These are phyloP conservation scores for Paspalum notatum DNA, from an alignment of 176 grass and related monocot species.

Conservation along the genomic window DNA sequence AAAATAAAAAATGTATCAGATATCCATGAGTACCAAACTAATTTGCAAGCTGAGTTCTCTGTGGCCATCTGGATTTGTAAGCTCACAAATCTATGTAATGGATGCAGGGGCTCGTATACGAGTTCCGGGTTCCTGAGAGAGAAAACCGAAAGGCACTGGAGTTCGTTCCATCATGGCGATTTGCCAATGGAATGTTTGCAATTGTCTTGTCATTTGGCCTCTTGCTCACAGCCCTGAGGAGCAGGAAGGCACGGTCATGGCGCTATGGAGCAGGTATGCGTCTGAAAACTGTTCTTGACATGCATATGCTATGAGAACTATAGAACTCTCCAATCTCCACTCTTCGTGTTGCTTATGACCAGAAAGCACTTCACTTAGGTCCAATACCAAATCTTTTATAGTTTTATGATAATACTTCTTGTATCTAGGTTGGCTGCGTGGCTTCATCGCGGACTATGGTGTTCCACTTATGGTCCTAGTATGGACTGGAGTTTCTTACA, in stretches of 20 bases:
- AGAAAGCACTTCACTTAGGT: background rate
- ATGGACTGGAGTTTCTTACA: slow-evolving; percentile 97
- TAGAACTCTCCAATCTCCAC: background rate
- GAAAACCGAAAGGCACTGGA: slow-evolving; percentile 65
- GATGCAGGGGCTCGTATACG: slow-evolving; percentile 81
- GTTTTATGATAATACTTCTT: slow-evolving; percentile 5
- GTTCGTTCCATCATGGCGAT: slow-evolving; percentile 78
- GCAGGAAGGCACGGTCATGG: slow-evolving; percentile 98
- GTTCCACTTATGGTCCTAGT: slow-evolving; percentile 97
- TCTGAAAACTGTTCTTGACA: background rate
- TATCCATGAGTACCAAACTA: background rate
- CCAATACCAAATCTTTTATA: slow-evolving; percentile 8
- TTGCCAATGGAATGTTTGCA: slow-evolving; percentile 97
- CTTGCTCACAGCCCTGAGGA: slow-evolving; percentile 81
- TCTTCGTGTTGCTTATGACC: slow-evolving; percentile 14
- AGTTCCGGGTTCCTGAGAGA: slow-evolving; percentile 79
- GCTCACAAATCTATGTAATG: slow-evolving; percentile 31
- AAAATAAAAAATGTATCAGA: background rate
- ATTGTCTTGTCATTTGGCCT: slow-evolving; percentile 92
- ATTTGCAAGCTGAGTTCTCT: slow-evolving; percentile 11
- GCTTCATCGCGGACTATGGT: slow-evolving; percentile 91
- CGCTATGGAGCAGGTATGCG: slow-evolving; percentile 84
- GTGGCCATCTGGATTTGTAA: background rate
- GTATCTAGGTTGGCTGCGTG: slow-evolving; percentile 79
- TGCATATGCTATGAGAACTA: slow-evolving; percentile 19